Conservation (phyloP, 2,329 filamentous ascomycete species). For the Fusarium sp. region DNA sequence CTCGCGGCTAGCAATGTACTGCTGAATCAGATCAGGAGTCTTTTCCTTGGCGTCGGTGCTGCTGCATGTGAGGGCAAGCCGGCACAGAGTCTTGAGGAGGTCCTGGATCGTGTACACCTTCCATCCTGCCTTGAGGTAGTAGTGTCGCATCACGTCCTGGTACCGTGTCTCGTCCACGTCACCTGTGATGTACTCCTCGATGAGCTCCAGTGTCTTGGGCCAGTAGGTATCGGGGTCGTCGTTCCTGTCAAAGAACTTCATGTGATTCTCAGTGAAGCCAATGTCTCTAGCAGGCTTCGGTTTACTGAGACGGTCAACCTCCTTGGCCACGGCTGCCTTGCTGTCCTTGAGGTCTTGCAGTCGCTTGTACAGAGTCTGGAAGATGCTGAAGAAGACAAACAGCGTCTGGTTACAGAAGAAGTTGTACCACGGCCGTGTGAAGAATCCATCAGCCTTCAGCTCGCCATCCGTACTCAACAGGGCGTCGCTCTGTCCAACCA, state of each 20-base stretch:
- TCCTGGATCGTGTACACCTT: constrained; percentile 93
- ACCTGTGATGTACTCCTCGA: constrained; percentile 84
- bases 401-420: constrained; percentile 92
- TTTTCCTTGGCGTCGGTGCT: constrained; percentile 90
- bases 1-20: constrained; percentile 83
- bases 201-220: constrained; percentile 81
- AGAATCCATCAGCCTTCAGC: constrained; percentile 79
- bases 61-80: constrained; percentile 82
- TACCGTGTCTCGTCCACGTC: constrained; percentile 84
- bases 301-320: constrained; percentile 75
- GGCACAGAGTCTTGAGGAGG: constrained; percentile 79
- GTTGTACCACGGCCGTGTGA: constrained; percentile 81
- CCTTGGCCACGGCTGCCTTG: constrained; percentile 73
- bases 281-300: constrained; percentile 84
- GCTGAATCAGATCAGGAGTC: constrained; percentile 85
- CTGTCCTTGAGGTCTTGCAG: constrained; percentile 83
- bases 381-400: constrained; percentile 93
- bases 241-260: constrained; percentile 76
- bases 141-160: constrained; percentile 89
- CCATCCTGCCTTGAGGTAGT: constrained; percentile 91
- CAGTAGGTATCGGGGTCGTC: constrained; percentile 75
- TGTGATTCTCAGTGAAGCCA: constrained; percentile 78
- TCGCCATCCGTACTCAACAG: constrained; percentile 66
- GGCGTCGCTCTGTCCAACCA: constrained; percentile 61
- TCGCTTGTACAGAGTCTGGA: constrained; percentile 88